These are phyloP conservation scores for Pouteria campechiana DNA, from an alignment of 179 eudicot species.

Conservation along the genomic window DNA sequence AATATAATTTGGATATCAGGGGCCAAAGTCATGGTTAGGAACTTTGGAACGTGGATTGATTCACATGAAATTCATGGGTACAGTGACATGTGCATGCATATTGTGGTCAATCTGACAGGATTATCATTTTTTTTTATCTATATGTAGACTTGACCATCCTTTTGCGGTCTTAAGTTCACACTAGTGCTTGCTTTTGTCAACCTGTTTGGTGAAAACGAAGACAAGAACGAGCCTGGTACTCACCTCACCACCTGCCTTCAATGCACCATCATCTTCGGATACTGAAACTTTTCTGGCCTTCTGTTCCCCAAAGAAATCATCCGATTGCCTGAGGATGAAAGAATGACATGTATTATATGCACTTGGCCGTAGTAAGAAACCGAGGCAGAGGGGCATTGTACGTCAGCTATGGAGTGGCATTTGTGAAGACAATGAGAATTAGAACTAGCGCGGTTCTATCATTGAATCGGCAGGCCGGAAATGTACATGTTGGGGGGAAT, in stretches of 20 bases:
- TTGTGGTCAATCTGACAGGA: no score
- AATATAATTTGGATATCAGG: no score
- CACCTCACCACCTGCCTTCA: background rate
- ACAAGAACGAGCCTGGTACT: background rate
- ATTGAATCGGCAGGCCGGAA: background rate
- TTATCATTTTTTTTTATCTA: no score
- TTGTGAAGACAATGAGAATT: background rate
- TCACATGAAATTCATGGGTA: no score
- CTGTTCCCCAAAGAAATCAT: background rate
- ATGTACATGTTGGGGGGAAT: constrained; percentile 58
- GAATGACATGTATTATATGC: no score
- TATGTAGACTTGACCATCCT: no score
- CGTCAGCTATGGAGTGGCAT: no score
- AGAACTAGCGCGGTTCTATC: background rate
- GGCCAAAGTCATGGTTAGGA: no score
- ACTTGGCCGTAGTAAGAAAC: no score
- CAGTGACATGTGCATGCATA: no score
- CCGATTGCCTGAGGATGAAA: background rate
- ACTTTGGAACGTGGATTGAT: no score
- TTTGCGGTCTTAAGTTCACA: constrained; percentile 1
- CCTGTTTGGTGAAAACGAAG: background rate
- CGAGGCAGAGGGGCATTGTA: no score
- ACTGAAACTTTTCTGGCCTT: background rate
- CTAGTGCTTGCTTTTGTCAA: background rate
- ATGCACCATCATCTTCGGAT: background rate